A percentile compares a stretch with the other conserved stretches of the same genome.
Evolutionary conservation across 192 early-diverging fungal species (phyloP).

Genomic region (Pilobolus umbonatus): DNA sequence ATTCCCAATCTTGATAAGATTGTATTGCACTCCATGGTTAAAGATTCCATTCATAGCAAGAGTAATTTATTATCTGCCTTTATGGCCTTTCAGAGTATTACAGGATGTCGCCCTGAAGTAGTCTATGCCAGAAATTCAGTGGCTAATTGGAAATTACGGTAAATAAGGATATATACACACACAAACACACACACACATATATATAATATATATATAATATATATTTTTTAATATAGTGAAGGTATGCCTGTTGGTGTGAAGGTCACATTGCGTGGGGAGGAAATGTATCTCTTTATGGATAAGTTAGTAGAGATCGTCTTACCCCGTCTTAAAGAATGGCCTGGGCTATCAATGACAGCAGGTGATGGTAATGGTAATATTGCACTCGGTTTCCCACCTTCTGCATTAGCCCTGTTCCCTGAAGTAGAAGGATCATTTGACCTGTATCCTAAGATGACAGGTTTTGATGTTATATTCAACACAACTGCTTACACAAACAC

Average conservation of each 20-base stretch:
- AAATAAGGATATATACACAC: constrained; percentile 51
- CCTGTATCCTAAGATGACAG: constrained; percentile 83
- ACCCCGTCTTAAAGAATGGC: constrained; percentile 90
- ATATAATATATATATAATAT: background rate
- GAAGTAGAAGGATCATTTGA: constrained; percentile 97
- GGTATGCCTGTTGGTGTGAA: constrained; percentile 87
- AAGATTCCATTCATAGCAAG: constrained; percentile 85
- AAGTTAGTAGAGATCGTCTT: constrained; percentile 92
- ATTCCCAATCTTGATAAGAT: constrained; percentile 71
- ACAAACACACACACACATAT: too few relatives aligned
- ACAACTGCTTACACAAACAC: constrained; percentile 77
- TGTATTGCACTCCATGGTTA: constrained; percentile 80
- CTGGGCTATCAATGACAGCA: constrained; percentile 64
- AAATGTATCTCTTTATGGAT: constrained; percentile 93
- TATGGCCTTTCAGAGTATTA: constrained; percentile 87
- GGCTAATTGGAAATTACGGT: constrained; percentile 82
- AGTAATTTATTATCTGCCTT: constrained; percentile 83
- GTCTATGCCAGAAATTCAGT: constrained; percentile 76
- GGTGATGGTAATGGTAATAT: constrained; percentile 83
- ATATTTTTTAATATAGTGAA: constrained; percentile 18
- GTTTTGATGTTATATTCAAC: constrained; percentile 79
- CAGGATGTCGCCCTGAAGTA: constrained; percentile 74
- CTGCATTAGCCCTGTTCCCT: constrained; percentile 87
- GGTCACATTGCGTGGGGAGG: constrained; percentile 73
- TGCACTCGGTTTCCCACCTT: constrained; percentile 77